Evolutionary conservation across 1,284 basidiomycete species (phyloP), one percentile per base, ranked within the genome.

Genomic region (Fomes fomentarius): DNA sequence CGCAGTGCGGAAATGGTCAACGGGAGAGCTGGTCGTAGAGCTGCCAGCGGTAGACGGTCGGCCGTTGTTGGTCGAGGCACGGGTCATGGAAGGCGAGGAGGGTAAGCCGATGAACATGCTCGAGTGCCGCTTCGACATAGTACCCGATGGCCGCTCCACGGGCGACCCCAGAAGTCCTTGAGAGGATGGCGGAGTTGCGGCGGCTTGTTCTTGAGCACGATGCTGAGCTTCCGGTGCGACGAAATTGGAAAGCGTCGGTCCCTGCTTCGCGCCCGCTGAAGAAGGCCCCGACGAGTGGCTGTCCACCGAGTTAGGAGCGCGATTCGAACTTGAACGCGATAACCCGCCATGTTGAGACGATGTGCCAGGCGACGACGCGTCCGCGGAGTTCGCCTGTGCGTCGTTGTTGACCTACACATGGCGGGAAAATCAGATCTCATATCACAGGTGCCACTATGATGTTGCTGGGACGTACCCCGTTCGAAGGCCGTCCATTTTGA

Each of bases 1-100:
- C 12, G 53, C 46, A 15, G 66, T 62, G 46, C 64, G 64, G 21
- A 52, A 38, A 30, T 61, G 60, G 41, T 67, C 67, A 14, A 54
- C 50, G 22, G 57, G 56, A 8, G 60, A 57, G 50, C 54, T 61
- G 39, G 55, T 22, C n/a, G 56, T 24, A 25, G 57, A 56, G 51
- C 52, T 25, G 43, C 51, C 41, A 15, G 57, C 57, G 35, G 57
- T 62, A 31, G 57, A 61, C 22, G 60, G 60, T 25, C 60, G 49
- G 34, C 57, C 52, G 4, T 52, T 44, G 52, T 43, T 52, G 8
- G 52, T 25, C 41, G 52, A 50, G 47, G 43, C 45, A 17, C 59
- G 60, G 24, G 37, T 58, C 11, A 61, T 49, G 52, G 60, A 58
- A 39, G 60, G 60, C 12, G 60, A 61, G 38, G 60, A 54, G 3